These are phyloP conservation scores for Cladorrhinum samala DNA, from an alignment of 495 filamentous ascomycete genomes.

Conservation along the genomic window DNA sequence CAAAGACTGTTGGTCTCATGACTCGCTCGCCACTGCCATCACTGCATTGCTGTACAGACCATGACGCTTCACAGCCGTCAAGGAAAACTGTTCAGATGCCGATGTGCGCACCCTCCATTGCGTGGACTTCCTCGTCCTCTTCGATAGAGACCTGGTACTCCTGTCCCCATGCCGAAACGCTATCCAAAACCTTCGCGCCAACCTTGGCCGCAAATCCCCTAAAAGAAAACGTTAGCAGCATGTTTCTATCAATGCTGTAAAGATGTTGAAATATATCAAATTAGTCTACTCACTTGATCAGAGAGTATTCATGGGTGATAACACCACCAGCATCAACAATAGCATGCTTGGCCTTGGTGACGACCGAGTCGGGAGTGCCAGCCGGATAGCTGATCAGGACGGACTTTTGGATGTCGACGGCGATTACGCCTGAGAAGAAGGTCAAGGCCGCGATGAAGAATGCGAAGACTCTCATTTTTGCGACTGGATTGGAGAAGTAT, in stretches of 20 bases:
- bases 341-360: conserved; percentile 63
- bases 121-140: conserved; percentile 52
- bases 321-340: conserved; percentile 59
- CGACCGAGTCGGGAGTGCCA: conserved; percentile 61
- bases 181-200: conserved; percentile 59
- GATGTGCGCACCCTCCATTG: conserved; percentile 6
- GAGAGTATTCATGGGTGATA: conserved; percentile 51
- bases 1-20: background rate
- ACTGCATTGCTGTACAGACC: background rate
- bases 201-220: conserved; percentile 75
- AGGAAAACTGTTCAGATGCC: background rate
- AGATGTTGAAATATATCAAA: conserved; percentile 3
- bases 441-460: conserved; percentile 51
- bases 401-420: conserved; percentile 56
- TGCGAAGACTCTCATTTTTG: conserved; percentile 55
- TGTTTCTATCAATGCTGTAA: no score
- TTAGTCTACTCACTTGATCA: conserved; percentile 45
- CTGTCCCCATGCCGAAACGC: conserved; percentile 58
- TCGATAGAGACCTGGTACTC: conserved; percentile 66
- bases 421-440: conserved; percentile 45
- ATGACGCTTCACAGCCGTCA: background rate
- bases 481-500: background rate
- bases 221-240: conserved; percentile 15
- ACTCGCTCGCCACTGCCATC: background rate
- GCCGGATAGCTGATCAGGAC: conserved; percentile 73